A percentile compares a stretch with the other conserved stretches of the same genome.
Conservation (phyloP, 2,329 filamentous ascomycete genomes). For the Botrytis paeoniae region DNA sequence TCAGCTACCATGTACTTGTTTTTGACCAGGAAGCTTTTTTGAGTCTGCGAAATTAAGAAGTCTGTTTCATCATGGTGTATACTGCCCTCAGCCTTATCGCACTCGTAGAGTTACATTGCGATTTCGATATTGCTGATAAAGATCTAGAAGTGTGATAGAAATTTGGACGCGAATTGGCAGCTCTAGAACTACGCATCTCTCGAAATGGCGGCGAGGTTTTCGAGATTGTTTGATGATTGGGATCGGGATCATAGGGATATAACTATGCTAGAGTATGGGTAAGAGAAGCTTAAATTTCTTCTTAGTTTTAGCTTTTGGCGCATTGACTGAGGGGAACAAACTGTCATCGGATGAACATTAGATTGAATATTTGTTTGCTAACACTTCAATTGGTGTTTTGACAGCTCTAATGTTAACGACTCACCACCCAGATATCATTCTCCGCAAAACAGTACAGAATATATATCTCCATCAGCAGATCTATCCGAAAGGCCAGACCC, state of each 20-base stretch:
- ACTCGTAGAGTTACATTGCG: background rate
- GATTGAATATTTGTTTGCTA: background rate
- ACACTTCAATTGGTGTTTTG: background rate
- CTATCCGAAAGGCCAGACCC: conserved; percentile 4
- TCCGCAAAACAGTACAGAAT: background rate
- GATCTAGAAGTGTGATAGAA: background rate
- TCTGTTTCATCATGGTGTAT: background rate
- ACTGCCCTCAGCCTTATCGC: background rate
- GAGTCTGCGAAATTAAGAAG: background rate
- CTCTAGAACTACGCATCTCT: background rate
- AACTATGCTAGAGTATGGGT: conserved; percentile 16
- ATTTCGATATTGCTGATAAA: background rate
- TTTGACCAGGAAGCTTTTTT: background rate
- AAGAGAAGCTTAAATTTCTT: background rate
- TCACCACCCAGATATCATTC: conserved; percentile 3
- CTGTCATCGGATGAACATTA: background rate
- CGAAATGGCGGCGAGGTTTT: conserved; percentile 16
- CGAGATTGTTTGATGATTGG: conserved; percentile 22
- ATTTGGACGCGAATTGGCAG: background rate
- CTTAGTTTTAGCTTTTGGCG: background rate
- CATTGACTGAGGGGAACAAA: background rate
- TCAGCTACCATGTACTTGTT: background rate
- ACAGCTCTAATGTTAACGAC: background rate
- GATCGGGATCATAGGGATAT: conserved; percentile 17
- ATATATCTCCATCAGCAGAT: conserved; percentile 4